These are phyloP conservation scores for Pseudonitzschia delicatissima DNA, from an alignment of 108 stramenopile genomes.

Conservation along the genomic window DNA sequence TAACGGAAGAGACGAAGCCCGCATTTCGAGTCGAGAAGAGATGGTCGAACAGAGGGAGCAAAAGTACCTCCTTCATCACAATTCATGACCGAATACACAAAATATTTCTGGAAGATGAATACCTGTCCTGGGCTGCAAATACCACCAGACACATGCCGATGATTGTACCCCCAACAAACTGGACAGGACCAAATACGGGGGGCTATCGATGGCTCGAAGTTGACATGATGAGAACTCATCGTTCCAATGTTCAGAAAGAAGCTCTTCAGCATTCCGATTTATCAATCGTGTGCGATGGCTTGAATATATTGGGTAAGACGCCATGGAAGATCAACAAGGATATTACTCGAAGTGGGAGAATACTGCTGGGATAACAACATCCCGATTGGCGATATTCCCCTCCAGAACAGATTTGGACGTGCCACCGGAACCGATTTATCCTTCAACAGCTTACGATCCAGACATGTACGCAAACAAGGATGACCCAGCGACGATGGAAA, in stretches of 20 bases:
- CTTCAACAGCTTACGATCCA: slow-evolving; percentile 16
- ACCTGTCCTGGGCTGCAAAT: slow-evolving; percentile 33
- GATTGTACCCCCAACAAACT: slow-evolving; percentile 87
- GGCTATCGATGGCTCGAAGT: slow-evolving; percentile 72
- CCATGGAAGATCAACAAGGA: slow-evolving; percentile 85
- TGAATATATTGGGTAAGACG: slow-evolving; percentile 82
- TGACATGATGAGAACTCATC: slow-evolving; percentile 76
- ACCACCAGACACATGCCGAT: slow-evolving; percentile 84
- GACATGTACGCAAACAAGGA: slow-evolving; percentile 37
- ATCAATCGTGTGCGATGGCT: slow-evolving; percentile 71
- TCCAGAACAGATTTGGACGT: slow-evolving; percentile 72
- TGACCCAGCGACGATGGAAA: slow-evolving; percentile 26
- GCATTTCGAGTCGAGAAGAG: slow-evolving; percentile 52
- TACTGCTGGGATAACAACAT: slow-evolving; percentile 78
- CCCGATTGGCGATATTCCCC: slow-evolving; percentile 86
- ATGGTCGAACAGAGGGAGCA: slow-evolving; percentile 36
- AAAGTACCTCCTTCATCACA: slow-evolving; percentile 33
- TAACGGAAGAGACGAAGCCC: slow-evolving; percentile 41
- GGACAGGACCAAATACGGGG: slow-evolving; percentile 69
- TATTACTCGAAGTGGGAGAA: slow-evolving; percentile 68
- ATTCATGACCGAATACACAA: slow-evolving; percentile 45
- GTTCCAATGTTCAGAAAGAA: slow-evolving; percentile 62
- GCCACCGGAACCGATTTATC: slow-evolving; percentile 53
- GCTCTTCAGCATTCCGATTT: slow-evolving; percentile 70
- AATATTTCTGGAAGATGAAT: slow-evolving; percentile 41